Base-by-base conservation (phyloP, 139 green algal genomes). In the Parachlorella kessleri region DNA sequence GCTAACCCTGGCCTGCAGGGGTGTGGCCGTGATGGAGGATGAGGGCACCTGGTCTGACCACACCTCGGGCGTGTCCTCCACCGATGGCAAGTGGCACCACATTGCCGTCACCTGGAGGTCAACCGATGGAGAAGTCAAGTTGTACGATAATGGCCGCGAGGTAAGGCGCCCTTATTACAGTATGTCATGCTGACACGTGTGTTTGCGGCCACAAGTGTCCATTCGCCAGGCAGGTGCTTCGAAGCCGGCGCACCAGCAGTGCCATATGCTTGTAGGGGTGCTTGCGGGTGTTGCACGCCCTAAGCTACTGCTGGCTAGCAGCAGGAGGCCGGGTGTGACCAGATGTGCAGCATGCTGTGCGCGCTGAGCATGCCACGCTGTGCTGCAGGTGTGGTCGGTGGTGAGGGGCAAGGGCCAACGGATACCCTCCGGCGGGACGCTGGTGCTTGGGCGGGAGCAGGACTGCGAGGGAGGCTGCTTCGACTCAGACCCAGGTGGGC, bases 401-500 rank as follows among this genome's bases (percentile, higher is more conserved):
- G 78, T 70, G 6, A 87, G 94, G 0, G 83, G 75, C 70, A 82
- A 89, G 75, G 93, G 93, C 42, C 89, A 86, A 74, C 65, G 2
- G 38, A 96, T 98, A 36, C 88, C 92, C 3, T 88, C 80, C 0
- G 94, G 93, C 38, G 94, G 94, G n/a, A 97, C 93, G 0, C 88
- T 98, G 33, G 87, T 97, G 18, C 75, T 98, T 6, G 94, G 94
- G 21, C 76, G 94, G 4, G 94, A 98, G 83, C 94, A 97, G 84
- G 94, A 97, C 86, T 96, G 93, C 79, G 65, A 76, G 30, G 94
- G 94, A 54, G 94, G 94, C 48, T 97, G 93, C 89, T 98, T 97
- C 65, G 94, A 98, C 81, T 94, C 86, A 0, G 84, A 59, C 48
- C 21, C 14, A 28, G 48, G 48, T 59, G 48, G 14, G 48, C n/a